Evolutionary conservation across 2,329 filamentous ascomycete genomes (phyloP).

Genomic region (Arthrobotrys sinensis): DNA sequence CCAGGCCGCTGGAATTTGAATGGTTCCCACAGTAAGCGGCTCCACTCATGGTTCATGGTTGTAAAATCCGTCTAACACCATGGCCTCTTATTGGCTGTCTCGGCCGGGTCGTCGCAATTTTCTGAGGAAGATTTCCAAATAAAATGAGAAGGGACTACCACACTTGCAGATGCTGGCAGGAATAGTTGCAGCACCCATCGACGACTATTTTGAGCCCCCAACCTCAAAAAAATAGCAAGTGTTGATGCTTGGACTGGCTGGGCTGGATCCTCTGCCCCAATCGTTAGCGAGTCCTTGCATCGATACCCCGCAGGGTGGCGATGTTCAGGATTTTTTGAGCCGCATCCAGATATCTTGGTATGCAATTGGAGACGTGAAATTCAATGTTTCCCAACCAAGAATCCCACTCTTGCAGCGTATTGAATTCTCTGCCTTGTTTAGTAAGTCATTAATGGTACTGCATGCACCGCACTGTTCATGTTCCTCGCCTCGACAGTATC

Average conservation of each 20-base stretch:
- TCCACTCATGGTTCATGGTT: slow-evolving; percentile 27
- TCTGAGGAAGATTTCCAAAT: slow-evolving; percentile 31
- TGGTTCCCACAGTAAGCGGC: slow-evolving; percentile 30
- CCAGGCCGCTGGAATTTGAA: slow-evolving; percentile 9
- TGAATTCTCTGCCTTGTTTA: neutral
- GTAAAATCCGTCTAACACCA: slow-evolving; percentile 28
- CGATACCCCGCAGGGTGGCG: slow-evolving; percentile 9
- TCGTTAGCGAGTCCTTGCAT: slow-evolving; percentile 27
- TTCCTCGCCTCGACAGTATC: neutral
- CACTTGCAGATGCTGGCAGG: slow-evolving; percentile 32
- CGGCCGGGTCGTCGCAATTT: slow-evolving; percentile 43
- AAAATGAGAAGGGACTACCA: slow-evolving; percentile 36
- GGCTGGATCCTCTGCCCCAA: slow-evolving; percentile 4
- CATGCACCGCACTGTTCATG: neutral
- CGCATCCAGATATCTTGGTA: neutral
- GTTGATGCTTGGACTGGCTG: neutral
- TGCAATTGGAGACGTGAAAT: neutral
- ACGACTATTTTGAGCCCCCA: slow-evolving; percentile 14
- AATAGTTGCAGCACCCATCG: slow-evolving; percentile 36
- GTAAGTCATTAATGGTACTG: neutral
- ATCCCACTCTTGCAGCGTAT: neutral
- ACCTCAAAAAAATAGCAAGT: neutral
- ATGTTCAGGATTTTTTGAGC: slow-evolving; percentile 4
- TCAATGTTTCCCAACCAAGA: neutral
- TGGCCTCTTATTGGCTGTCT: neutral